Base-by-base conservation (phyloP, 306 rosid genomes). In the Citrullus mucosospermus region DNA sequence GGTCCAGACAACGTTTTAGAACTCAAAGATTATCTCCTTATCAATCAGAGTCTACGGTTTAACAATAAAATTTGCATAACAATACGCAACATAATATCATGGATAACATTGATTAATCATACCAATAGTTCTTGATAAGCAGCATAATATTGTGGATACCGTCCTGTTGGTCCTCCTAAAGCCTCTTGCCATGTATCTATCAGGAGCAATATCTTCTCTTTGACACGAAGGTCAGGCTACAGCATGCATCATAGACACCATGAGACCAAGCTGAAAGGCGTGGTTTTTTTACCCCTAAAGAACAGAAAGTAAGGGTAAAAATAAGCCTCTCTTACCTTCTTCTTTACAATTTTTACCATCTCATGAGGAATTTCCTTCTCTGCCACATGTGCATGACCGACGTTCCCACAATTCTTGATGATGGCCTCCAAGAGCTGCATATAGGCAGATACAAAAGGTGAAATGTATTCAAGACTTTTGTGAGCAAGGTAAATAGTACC, bases 131-230 rank as follows among this genome's bases (percentile, higher is more conserved):
- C 99, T 86, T 91, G 93, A 78, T 96, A 96, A 62, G 99, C 97
- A 70, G 91, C 93, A 87, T 86, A 92, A 61, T 89, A 93, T 80
- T 96, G 99, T 78, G 98, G 93, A 89, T 91, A 96, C 90, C 97
- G 89, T 81, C 93, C 96, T 78, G 96, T 93, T 22, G 97, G 86
- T 72, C 99, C 99, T 78, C 98, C 99, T 81, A 96, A 96, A 61
- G 94, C 99, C 81, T 96, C 99, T 93, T 96, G 98, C 99, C 99
- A 96, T 59, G 96, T 89, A 82, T 96, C 97, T 80, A 96, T 86
- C 76, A 96, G 90, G 78, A 51, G 78, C 84, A 96, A 77, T 85
- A 96, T 89, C 98, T 92, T 96, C 88, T 93, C 97, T 89, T 82
- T 90, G 88, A 96, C 99, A 46, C 87, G 89, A 72, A 84, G 18